Evolutionary conservation across 441 rosid genomes (phyloP).

Genomic region (Pelargonium hybrid): DNA sequence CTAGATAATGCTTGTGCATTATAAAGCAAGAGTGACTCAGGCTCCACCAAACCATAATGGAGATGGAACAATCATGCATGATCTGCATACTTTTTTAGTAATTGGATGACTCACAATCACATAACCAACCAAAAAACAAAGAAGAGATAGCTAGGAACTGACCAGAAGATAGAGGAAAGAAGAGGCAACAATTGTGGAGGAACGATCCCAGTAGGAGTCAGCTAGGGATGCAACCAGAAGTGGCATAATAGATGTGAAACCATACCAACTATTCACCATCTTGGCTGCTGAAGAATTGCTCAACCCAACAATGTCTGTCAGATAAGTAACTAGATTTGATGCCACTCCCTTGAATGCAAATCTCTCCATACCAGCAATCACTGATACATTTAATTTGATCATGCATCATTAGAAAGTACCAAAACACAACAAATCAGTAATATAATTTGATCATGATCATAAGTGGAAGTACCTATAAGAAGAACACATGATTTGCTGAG

Average conservation of each 20-base stretch:
- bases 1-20: neutral
- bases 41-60: neutral
- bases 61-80: neutral
- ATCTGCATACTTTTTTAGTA: neutral
- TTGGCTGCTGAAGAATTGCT: constrained; percentile 83
- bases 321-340: constrained; percentile 78
- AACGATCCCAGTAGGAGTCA: constrained; percentile 71
- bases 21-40: constrained; percentile 10
- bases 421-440: too few relatives aligned
- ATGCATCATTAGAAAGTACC: neutral
- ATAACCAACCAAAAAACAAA: neutral
- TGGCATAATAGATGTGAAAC: constrained; percentile 77
- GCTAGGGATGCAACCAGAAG: constrained; percentile 70
- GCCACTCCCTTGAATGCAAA: constrained; percentile 93
- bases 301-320: constrained; percentile 70
- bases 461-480: constrained; percentile 49
- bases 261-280: constrained; percentile 81
- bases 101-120: neutral
- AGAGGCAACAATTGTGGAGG: constrained; percentile 55
- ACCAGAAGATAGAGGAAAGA: constrained; percentile 69
- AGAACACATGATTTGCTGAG: constrained; percentile 62
- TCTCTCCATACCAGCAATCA: constrained; percentile 81
- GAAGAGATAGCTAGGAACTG: constrained; percentile 1
- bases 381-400: constrained; percentile 20
- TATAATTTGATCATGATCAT: too few relatives aligned